phyloP scores from a whole-genome alignment of 768 basidiomycete species.

The Leucosporidium yakuticum region DNA sequence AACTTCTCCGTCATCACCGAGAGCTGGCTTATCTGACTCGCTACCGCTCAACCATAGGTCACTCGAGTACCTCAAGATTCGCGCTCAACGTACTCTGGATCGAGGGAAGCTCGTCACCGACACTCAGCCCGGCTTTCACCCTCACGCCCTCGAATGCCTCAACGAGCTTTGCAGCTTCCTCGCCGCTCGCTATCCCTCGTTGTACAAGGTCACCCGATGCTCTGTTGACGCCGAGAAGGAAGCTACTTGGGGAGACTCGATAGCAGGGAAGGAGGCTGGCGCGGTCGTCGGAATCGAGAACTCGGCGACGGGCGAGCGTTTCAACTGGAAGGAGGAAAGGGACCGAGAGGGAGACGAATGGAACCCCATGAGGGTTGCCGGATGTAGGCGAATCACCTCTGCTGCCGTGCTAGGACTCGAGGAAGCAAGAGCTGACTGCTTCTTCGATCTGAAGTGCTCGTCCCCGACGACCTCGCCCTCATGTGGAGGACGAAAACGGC shows the following conservation, averaged over 20 bases:
- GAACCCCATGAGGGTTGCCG: constrained; percentile 49
- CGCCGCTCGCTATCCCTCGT: constrained; percentile 57
- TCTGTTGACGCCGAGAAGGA: constrained; percentile 32
- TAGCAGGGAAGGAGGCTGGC: neutral
- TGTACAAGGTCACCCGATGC: constrained; percentile 52
- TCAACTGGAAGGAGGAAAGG: constrained; percentile 50
- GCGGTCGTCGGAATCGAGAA: constrained; percentile 1
- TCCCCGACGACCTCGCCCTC: constrained; percentile 41
- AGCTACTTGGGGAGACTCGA: neutral
- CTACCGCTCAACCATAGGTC: too few species aligned
- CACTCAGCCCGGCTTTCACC: constrained; percentile 51
- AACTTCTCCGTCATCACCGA: too few species aligned
- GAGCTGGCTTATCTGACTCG: too few species aligned
- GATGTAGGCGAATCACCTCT: constrained; percentile 44
- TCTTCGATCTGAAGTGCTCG: neutral
- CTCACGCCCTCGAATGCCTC: constrained; percentile 41
- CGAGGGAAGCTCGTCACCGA: constrained; percentile 10
- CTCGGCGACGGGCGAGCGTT: constrained; percentile 42
- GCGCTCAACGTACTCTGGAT: neutral
- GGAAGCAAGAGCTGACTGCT: too few species aligned
- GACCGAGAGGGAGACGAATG: constrained; percentile 48
- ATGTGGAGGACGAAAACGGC: constrained; percentile 51
- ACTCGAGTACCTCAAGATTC: too few species aligned
- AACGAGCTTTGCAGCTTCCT: constrained; percentile 62
- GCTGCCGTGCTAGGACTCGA: constrained; percentile 51